phyloP scores from a whole-genome alignment of 176 grass and related monocot genomes.

The Juncus inflexus region DNA sequence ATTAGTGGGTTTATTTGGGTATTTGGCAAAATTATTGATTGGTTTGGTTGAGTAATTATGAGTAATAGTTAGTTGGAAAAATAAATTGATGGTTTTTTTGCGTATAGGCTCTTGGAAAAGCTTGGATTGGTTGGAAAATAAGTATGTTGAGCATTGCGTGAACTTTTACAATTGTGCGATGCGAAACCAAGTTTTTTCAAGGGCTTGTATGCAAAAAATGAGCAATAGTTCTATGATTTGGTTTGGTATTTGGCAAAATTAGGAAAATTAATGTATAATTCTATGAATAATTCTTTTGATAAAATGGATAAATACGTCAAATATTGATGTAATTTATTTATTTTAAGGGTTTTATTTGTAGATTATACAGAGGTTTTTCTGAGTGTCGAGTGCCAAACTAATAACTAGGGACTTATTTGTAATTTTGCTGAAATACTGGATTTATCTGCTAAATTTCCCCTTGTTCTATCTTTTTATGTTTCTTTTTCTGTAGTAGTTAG shows the following conservation, averaged over 20 bases:
- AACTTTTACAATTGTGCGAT: too few relatives aligned
- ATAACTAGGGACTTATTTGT: background rate
- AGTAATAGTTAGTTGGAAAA: background rate
- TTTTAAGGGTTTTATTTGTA: too few relatives aligned
- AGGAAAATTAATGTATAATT: background rate
- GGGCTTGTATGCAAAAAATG: background rate
- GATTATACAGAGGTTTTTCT: too few relatives aligned
- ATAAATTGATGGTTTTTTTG: background rate
- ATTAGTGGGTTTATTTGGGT: background rate
- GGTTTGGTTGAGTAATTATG: background rate
- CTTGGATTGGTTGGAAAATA: background rate
- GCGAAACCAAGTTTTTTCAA: background rate
- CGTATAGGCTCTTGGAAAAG: background rate
- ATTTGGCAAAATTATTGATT: conserved; percentile 10
- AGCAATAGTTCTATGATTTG: background rate
- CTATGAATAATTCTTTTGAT: background rate
- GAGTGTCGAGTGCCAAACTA: too few relatives aligned
- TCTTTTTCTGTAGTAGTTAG: too few relatives aligned
- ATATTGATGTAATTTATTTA: too few relatives aligned
- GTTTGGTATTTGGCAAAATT: background rate
- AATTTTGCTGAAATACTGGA: conserved; percentile 1
- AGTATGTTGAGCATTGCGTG: too few relatives aligned
- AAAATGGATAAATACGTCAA: too few relatives aligned
- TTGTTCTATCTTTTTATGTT: too few relatives aligned
- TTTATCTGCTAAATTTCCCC: conserved; percentile 14